These are phyloP conservation scores for Litsea cubeba DNA, from an alignment of 164 flowering plant genomes.

Conservation along the genomic window DNA sequence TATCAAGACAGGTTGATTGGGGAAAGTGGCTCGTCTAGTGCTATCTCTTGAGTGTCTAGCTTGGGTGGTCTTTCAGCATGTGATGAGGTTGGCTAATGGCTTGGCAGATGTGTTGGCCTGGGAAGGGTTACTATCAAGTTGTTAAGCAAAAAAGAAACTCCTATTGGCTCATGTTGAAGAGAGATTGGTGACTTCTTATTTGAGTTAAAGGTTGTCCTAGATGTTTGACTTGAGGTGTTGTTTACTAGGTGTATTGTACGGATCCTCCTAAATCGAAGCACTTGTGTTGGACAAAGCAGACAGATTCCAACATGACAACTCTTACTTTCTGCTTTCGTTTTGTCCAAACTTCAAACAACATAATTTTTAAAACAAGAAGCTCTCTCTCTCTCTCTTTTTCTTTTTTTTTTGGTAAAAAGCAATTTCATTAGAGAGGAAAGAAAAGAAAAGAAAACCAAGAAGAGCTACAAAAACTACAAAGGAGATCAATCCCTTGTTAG, in stretches of 20 bases:
- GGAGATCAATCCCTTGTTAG: neutral
- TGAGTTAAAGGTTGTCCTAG: neutral
- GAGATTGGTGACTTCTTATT: neutral
- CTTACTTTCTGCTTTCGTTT: neutral
- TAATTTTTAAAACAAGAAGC: neutral
- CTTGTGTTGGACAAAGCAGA: neutral
- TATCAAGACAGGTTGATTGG: neutral
- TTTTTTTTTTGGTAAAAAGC: no score
- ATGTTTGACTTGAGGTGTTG: no score
- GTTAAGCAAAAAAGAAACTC: neutral
- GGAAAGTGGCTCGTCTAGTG: neutral
- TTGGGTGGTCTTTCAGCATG: neutral
- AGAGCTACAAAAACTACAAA: no score
- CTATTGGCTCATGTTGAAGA: neutral
- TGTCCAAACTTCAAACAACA: neutral
- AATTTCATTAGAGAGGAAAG: no score
- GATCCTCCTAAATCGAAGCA: no score
- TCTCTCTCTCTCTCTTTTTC: accelerated
- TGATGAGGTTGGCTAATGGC: neutral
- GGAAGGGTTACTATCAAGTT: neutral
- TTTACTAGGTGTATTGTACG: no score
- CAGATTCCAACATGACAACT: neutral
- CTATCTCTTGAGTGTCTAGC: neutral
- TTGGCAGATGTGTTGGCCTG: neutral
- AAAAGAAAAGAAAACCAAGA: no score